phyloP scores from a whole-genome alignment of 768 basidiomycete species.

The Suillus discolor region DNA sequence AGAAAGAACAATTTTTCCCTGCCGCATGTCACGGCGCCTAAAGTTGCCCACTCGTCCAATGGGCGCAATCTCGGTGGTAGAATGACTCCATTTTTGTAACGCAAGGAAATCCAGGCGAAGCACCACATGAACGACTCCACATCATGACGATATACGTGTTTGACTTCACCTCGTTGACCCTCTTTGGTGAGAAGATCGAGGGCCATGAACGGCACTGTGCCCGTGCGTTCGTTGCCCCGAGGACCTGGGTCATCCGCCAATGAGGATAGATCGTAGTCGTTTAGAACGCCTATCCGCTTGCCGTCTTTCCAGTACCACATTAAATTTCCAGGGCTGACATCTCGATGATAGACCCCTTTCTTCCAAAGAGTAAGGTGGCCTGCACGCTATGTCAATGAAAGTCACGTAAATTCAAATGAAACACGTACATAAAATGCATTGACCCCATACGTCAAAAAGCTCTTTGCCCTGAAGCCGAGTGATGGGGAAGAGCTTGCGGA shows the following conservation, averaged over 20 bases:
- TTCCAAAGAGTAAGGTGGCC: background rate
- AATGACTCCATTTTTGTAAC: background rate
- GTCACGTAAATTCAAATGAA: background rate
- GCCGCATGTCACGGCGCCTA: background rate
- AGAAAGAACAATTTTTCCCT: too few relatives aligned
- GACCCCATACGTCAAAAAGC: background rate
- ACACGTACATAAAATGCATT: background rate
- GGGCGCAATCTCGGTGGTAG: background rate
- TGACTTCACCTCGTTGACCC: background rate
- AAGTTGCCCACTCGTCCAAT: background rate
- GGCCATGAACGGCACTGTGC: background rate
- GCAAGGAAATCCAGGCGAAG: background rate
- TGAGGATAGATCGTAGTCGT: background rate
- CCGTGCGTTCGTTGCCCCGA: background rate
- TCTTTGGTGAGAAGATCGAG: background rate
- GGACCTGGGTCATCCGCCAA: background rate
- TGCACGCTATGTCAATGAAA: background rate
- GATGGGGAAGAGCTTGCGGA: background rate
- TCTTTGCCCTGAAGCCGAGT: background rate
- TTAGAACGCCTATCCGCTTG: background rate
- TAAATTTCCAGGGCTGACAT: background rate
- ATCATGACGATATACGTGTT: background rate
- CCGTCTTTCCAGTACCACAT: background rate
- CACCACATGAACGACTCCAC: background rate
- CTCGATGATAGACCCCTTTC: background rate